Percentiles rank a stretch among this genome's conserved stretches.
phyloP scores from a whole-genome alignment of 2,329 filamentous ascomycete species.

The Aspergillus tanneri region DNA sequence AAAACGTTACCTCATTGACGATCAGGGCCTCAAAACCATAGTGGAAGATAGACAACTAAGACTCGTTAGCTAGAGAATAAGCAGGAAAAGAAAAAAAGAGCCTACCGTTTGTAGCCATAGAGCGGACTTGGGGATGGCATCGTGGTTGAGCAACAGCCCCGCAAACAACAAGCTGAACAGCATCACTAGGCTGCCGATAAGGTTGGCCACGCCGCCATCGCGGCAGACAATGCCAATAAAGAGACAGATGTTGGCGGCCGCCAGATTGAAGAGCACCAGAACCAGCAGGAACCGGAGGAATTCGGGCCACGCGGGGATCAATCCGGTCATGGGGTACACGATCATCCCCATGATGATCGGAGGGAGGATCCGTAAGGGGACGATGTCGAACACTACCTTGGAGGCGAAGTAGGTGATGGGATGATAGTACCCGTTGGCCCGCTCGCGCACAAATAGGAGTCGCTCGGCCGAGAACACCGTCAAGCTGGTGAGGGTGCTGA shows the following conservation, averaged over 20 bases:
- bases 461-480: constrained; percentile 91
- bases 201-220: constrained; percentile 84
- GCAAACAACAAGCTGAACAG: constrained; percentile 94
- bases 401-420: constrained; percentile 91
- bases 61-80: constrained; percentile 19
- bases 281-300: constrained; percentile 92
- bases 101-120: constrained; percentile 82
- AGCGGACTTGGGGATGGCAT: constrained; percentile 81
- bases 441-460: constrained; percentile 85
- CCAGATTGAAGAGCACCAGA: constrained; percentile 91
- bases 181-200: constrained; percentile 95
- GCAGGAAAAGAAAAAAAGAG: constrained; percentile 17
- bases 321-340: constrained; percentile 95
- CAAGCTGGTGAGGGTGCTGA: constrained; percentile 90
- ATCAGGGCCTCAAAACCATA: constrained; percentile 96
- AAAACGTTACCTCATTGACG: constrained; percentile 90
- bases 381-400: constrained; percentile 97
- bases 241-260: constrained; percentile 86
- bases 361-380: constrained; percentile 89
- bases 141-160: constrained; percentile 88
- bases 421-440: constrained; percentile 94
- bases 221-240: constrained; percentile 96
- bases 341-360: constrained; percentile 94
- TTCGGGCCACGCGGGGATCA: constrained; percentile 76
- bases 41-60: constrained; percentile 87